phyloP scores from a whole-genome alignment of 176 grass and related monocot genomes.

The Aegilops umbellulata region DNA sequence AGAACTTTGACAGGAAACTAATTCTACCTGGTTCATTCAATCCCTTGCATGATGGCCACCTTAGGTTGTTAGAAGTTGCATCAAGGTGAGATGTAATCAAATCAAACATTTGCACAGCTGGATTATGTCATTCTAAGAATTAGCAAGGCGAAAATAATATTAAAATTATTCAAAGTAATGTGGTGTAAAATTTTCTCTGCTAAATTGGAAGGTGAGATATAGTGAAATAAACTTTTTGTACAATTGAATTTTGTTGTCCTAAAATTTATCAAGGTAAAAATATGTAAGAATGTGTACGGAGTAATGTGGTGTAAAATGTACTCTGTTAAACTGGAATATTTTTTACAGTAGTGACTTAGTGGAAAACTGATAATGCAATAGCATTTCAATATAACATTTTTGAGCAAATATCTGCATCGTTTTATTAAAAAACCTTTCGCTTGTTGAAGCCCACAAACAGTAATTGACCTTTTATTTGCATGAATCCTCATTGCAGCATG shows the following conservation, averaged over 20 bases:
- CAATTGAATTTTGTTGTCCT: neutral
- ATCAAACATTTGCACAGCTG: neutral
- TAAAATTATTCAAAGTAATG: constrained; percentile 2
- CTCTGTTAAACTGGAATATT: neutral
- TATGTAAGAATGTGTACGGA: neutral
- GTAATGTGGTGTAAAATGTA: neutral
- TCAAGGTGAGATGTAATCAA: constrained; percentile 47
- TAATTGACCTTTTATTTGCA: constrained; percentile 2
- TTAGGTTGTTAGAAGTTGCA: constrained; percentile 81
- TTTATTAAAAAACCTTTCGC: neutral
- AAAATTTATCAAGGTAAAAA: constrained; percentile 22
- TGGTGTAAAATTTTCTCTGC: neutral
- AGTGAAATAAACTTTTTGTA: neutral
- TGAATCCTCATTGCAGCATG: constrained; percentile 55
- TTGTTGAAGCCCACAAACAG: constrained; percentile 1
- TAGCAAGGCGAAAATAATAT: neutral
- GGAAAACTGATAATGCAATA: neutral
- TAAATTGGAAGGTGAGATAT: constrained; percentile 21
- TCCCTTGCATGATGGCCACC: constrained; percentile 96
- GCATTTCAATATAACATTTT: neutral
- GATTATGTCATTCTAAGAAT: constrained; percentile 11
- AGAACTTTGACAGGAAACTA: constrained; percentile 60
- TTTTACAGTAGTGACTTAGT: neutral
- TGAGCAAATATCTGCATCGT: neutral
- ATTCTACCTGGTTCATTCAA: constrained; percentile 97